Percentiles rank a stretch among this genome's conserved stretches.
Evolutionary conservation across 2,329 filamentous ascomycete genomes (phyloP).

Genomic region (Dactylellina leptospora): DNA sequence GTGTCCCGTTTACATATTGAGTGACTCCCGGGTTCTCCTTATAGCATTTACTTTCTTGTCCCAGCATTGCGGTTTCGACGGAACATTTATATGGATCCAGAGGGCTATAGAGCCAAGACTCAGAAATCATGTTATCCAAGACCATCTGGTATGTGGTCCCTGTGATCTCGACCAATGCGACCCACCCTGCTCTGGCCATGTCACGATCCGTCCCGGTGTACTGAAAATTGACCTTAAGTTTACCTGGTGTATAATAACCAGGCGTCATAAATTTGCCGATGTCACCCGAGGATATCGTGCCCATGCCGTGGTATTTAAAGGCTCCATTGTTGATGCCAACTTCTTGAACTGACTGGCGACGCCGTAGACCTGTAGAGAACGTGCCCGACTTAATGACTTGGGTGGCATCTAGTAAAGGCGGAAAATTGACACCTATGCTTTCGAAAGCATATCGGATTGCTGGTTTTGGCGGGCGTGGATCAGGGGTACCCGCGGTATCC

Average conservation of each 20-base stretch:
- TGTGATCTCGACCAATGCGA: conserved; percentile 25
- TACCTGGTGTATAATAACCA: conserved; percentile 12
- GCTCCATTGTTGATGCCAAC: too few species aligned
- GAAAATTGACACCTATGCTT: too few species aligned
- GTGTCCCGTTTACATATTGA: background rate
- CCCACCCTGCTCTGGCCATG: conserved; percentile 10
- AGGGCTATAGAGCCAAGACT: conserved; percentile 42
- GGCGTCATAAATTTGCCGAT: background rate
- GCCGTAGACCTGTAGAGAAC: too few species aligned
- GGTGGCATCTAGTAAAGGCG: too few species aligned
- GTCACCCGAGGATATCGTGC: background rate
- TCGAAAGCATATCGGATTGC: too few species aligned
- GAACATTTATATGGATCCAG: conserved; percentile 29
- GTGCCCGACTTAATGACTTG: too few species aligned
- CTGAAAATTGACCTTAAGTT: conserved; percentile 16
- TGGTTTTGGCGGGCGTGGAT: too few species aligned
- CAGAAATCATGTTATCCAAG: conserved; percentile 37
- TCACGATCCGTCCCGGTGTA: background rate
- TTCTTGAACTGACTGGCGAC: too few species aligned
- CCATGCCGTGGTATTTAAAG: too few species aligned
- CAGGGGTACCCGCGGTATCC: too few species aligned
- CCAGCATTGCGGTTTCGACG: too few species aligned
- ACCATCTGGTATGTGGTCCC: conserved; percentile 22
- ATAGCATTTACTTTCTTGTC: too few species aligned
- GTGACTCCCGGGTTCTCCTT: background rate